phyloP scores from a whole-genome alignment of 83 land plant species.

The Picea abies region DNA sequence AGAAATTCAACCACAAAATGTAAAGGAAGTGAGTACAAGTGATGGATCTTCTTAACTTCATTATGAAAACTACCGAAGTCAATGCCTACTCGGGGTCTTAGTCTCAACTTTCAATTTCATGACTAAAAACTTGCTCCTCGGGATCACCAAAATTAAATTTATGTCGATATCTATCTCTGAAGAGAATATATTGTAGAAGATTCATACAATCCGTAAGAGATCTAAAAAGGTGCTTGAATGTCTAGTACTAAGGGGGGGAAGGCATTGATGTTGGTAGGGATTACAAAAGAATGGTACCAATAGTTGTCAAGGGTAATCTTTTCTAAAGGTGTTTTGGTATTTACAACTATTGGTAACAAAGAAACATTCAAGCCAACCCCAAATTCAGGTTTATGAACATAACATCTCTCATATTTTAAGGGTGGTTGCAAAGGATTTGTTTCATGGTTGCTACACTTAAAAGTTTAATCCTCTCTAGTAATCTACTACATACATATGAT shows the following conservation, averaged over 20 bases:
- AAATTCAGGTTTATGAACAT: conserved; percentile 95
- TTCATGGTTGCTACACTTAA: conserved; percentile 56
- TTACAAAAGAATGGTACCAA: conserved; percentile 99
- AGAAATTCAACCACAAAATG: conserved; percentile 14
- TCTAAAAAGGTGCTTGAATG: conserved; percentile 92
- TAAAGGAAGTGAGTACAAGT: conserved; percentile 54
- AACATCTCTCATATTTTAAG: conserved; percentile 98
- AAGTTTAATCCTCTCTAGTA: no score
- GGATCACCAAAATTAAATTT: conserved; percentile 82
- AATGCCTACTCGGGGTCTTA: conserved; percentile 36
- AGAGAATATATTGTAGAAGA: conserved; percentile 98
- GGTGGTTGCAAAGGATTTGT: conserved; percentile 98
- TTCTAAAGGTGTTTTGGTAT: conserved; percentile 93
- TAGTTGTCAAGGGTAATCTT: conserved; percentile 88
- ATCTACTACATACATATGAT: no score
- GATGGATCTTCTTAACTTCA: conserved; percentile 85
- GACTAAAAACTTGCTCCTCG: conserved; percentile 35
- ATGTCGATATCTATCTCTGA: conserved; percentile 85
- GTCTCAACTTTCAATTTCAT: conserved; percentile 33
- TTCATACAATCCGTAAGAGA: conserved; percentile 95
- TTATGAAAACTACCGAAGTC: conserved; percentile 66
- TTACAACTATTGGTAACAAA: conserved; percentile 98
- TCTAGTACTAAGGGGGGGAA: conserved; percentile 99
- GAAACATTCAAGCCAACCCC: conserved; percentile 98
- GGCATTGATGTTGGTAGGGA: conserved; percentile 99